Evolutionary conservation across 2,329 filamentous ascomycete genomes (phyloP), one percentile per base, ranked within the genome.

Genomic region (Colletotrichum cereale): DNA sequence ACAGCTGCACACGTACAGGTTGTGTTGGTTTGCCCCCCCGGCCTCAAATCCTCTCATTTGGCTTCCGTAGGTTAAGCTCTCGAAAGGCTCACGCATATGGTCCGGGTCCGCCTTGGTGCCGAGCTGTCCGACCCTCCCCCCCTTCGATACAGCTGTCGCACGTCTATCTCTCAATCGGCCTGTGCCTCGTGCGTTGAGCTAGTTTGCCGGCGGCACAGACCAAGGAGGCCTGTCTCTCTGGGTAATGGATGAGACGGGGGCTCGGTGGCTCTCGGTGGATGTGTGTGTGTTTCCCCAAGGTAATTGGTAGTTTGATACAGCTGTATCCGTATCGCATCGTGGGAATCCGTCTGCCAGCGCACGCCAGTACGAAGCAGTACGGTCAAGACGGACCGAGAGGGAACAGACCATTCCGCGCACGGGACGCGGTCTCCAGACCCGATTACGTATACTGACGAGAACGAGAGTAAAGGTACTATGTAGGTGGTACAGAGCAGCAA

Each of bases 111-210:
- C 24, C 64, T 44, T 36, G 58, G 58, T 71, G 58, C 65, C 69
- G 69, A 72, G 31, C 24, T 58, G 69, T 64, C 69, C 69, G 69
- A 69, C 60, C 31, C 61, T 26, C 66, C 3, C 21, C 11, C 8
- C 16, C 4, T 4, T 12, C 66, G 65, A 72, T 72, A 72, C 69
- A 72, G 65, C 36, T 68, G 69, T 58, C 58, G 69, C 69, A 71
- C 60, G 65, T 69, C 65, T 64, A 60, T 68, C 36, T 72, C 47
- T 60, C 65, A 38, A 71, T 69, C 69, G 66, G 40, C 38, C 53
- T 69, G 62, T 34, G 47, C 38, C 36, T 36, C 21, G 36, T 52
- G 60, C 44, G 68, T 63, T 58, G 42, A 72, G 58, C 58, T 60
- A 64, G 38, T 14, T 2, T 40, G 18, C 64, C 38, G 50, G 58